Conservation (phyloP, 331 rosid species). For the Pyracantha coccinea region DNA sequence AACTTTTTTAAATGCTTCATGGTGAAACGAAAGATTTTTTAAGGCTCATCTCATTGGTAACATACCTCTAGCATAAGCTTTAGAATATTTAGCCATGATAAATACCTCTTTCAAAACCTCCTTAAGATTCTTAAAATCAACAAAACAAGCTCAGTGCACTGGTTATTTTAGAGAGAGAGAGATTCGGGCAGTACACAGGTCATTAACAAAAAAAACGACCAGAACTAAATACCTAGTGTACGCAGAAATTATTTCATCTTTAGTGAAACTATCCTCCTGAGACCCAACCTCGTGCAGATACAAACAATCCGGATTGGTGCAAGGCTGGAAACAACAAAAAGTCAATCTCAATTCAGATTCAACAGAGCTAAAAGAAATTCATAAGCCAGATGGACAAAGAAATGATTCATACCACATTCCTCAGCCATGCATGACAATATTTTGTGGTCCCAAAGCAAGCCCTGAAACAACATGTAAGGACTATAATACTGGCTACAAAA, state of each 20-base stretch:
- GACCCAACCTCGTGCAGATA: conserved; percentile 91
- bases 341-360: background rate
- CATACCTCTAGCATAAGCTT: background rate
- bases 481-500: background rate
- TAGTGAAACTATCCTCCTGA: conserved; percentile 85
- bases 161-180: no score
- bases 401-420: conserved; percentile 69
- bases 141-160: background rate
- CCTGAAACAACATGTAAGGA: conserved; percentile 30
- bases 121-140: background rate
- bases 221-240: conserved; percentile 55
- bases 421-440: conserved; percentile 99
- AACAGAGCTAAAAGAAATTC: background rate
- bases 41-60: background rate
- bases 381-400: background rate
- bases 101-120: background rate
- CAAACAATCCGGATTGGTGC: conserved; percentile 96
- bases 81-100: background rate
- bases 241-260: conserved; percentile 93
- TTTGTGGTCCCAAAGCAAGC: conserved; percentile 99
- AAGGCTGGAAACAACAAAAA: conserved; percentile 58
- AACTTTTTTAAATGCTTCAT: background rate
- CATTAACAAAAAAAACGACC: background rate
- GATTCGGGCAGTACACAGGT: no score
- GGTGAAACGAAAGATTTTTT: background rate